These are phyloP conservation scores for Chaetomium strumarium DNA, from an alignment of 2,329 filamentous ascomycete species.

Conservation along the genomic window DNA sequence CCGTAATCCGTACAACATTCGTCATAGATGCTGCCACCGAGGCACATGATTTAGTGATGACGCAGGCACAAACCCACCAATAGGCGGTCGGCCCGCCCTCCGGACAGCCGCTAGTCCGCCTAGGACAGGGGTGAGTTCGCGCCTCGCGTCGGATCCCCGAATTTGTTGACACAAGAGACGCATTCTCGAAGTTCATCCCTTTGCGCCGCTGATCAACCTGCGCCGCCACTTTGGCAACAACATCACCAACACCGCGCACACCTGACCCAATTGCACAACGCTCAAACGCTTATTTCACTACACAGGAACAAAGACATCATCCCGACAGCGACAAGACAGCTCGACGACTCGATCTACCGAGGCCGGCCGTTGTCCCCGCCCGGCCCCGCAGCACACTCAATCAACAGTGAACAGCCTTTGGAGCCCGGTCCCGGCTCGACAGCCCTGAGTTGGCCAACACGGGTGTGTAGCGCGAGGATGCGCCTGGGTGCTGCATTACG, in stretches of 20 bases:
- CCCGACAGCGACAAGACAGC: conserved; percentile 3
- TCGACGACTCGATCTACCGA: neutral
- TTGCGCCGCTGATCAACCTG: conserved; percentile 4
- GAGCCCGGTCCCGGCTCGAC: conserved; percentile 3
- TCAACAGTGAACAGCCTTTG: neutral
- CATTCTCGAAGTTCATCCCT: conserved; percentile 11
- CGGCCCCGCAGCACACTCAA: neutral
- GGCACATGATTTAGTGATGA: conserved; percentile 23
- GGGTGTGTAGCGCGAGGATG: conserved; percentile 18
- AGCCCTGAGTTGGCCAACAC: neutral
- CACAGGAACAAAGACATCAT: conserved; percentile 1
- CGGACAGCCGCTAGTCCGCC: neutral
- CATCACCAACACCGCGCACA: neutral
- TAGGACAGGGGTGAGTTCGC: conserved; percentile 9
- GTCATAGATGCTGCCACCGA: conserved; percentile 1
- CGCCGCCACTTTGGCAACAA: conserved; percentile 2
- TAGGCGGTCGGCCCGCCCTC: conserved; percentile 10
- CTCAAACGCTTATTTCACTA: neutral
- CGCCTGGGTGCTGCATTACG: conserved; percentile 16
- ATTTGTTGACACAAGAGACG: conserved; percentile 27
- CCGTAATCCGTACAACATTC: too few relatives aligned
- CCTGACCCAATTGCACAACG: neutral
- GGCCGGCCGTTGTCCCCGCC: neutral
- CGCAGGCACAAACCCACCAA: conserved; percentile 15
- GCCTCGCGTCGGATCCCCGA: conserved; percentile 24